Conservation (phyloP, 2,329 filamentous ascomycete genomes). For the Fusarium sp. region DNA sequence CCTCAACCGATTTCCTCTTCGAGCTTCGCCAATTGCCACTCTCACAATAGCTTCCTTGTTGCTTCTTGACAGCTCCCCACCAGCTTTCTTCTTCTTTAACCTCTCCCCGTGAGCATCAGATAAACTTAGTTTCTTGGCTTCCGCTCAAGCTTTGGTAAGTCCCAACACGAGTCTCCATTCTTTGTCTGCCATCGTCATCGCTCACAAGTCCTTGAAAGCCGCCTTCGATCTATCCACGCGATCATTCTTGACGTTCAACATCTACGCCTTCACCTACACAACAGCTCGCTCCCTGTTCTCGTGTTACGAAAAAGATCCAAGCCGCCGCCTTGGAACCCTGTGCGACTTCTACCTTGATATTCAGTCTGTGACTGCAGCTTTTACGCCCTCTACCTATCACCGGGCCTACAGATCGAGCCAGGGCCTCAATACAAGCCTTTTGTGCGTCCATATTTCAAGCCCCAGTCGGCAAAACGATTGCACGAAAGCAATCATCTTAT, state of each 20-base stretch:
- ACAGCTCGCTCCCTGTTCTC: slow-evolving; percentile 28
- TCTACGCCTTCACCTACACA: slow-evolving; percentile 30
- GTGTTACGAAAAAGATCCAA: slow-evolving; percentile 37
- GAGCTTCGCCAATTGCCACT: slow-evolving; percentile 30
- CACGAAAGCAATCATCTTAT: slow-evolving; percentile 10
- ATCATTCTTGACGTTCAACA: slow-evolving; percentile 34
- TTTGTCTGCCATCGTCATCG: slow-evolving; percentile 38
- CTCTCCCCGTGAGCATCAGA: slow-evolving; percentile 12
- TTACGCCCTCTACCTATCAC: slow-evolving; percentile 16
- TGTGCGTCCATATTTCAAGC: not conserved
- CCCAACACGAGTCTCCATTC: slow-evolving; percentile 34
- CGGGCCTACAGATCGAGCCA: slow-evolving; percentile 9
- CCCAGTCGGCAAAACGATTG: slow-evolving; percentile 5
- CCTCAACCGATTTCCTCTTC: slow-evolving; percentile 31
- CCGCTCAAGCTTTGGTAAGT: slow-evolving; percentile 39
- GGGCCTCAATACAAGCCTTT: slow-evolving; percentile 9
- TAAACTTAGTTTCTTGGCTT: slow-evolving; percentile 27
- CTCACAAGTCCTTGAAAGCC: slow-evolving; percentile 34
- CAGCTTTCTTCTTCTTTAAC: slow-evolving; percentile 23
- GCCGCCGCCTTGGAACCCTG: slow-evolving; percentile 33
- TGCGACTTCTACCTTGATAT: slow-evolving; percentile 35
- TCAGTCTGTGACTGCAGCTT: slow-evolving; percentile 22
- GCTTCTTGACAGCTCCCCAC: slow-evolving; percentile 24
- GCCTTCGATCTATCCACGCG: slow-evolving; percentile 28
- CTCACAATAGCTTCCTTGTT: slow-evolving; percentile 29